Percentiles rank a stretch among this genome's conserved stretches.
Evolutionary conservation across 345 rosid species (phyloP).

Genomic region (Geranium rotundifolium): DNA sequence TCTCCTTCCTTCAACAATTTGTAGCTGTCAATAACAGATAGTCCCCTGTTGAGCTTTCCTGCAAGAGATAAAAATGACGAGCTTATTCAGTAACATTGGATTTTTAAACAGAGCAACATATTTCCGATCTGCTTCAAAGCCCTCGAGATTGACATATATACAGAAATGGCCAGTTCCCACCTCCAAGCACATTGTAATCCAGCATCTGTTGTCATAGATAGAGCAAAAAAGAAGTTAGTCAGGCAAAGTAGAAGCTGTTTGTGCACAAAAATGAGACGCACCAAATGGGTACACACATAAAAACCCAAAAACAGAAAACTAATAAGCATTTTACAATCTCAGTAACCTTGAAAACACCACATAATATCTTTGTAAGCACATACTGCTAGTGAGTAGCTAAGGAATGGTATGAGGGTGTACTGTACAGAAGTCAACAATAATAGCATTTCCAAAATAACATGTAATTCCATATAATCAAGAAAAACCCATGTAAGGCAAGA

Average conservation of each 20-base stretch:
- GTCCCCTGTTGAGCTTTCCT: slow-evolving; percentile 88
- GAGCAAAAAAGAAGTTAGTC: slow-evolving; percentile 6
- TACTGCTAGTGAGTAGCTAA: too few relatives aligned
- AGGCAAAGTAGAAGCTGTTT: not conserved
- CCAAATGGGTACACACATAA: not conserved
- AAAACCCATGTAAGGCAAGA: too few relatives aligned
- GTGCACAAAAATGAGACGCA: not conserved
- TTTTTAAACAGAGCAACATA: not conserved
- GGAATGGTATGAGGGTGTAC: too few relatives aligned
- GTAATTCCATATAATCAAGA: too few relatives aligned
- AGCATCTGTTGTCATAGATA: slow-evolving; percentile 62
- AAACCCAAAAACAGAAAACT: not conserved
- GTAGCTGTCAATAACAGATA: slow-evolving; percentile 79
- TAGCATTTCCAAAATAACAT: too few relatives aligned
- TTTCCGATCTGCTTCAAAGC: not conserved
- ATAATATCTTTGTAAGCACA: too few relatives aligned
- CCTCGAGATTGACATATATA: not conserved
- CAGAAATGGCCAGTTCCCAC: slow-evolving; percentile 21
- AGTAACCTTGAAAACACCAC: slow-evolving; percentile 1
- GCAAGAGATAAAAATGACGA: slow-evolving; percentile 9
- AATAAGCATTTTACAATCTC: not conserved
- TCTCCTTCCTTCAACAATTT: slow-evolving; percentile 51
- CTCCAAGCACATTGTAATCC: slow-evolving; percentile 89
- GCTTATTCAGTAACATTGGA: not conserved
- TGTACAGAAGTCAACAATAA: too few relatives aligned